A percentile compares a stretch with the other conserved stretches of the same genome.
phyloP scores from a whole-genome alignment of 2,329 filamentous ascomycete genomes.

The Hymenoscyphus scutula region DNA sequence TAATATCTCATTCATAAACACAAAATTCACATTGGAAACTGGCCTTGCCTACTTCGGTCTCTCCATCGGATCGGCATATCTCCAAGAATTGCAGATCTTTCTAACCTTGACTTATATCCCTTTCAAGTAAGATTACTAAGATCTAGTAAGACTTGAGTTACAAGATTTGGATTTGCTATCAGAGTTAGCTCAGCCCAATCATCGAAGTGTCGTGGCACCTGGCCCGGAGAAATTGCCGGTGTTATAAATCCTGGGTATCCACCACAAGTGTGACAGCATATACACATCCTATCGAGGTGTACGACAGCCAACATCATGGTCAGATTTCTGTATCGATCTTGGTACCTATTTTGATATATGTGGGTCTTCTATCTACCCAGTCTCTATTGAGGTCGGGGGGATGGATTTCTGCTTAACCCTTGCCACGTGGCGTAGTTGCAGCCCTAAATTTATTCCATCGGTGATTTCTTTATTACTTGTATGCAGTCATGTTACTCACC shows the following conservation, averaged over 20 bases:
- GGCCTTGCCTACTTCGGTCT: neutral
- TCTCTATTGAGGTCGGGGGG: constrained; percentile 6
- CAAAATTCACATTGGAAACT: neutral
- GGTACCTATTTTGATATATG: constrained; percentile 2
- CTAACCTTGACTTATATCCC: neutral
- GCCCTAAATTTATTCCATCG: constrained; percentile 9
- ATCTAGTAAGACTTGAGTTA: neutral
- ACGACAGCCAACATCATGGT: neutral
- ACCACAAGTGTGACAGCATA: neutral
- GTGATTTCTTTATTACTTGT: constrained; percentile 12
- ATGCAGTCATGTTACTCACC: constrained; percentile 9
- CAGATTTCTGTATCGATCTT: constrained; percentile 5
- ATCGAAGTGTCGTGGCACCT: neutral
- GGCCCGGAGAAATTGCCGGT: constrained; percentile 6
- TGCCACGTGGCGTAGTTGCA: constrained; percentile 20
- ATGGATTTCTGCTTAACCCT: constrained; percentile 12
- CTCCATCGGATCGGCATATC: constrained; percentile 9
- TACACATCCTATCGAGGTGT: neutral
- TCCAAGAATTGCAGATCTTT: constrained; percentile 1
- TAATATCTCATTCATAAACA: neutral
- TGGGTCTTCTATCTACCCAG: constrained; percentile 4
- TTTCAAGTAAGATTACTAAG: neutral
- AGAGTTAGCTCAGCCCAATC: neutral
- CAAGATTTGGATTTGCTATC: neutral
- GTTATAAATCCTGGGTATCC: too few relatives aligned